These are phyloP conservation scores for Pichia nanzhaoensis DNA, from an alignment of 805 yeast genomes.

Conservation along the genomic window DNA sequence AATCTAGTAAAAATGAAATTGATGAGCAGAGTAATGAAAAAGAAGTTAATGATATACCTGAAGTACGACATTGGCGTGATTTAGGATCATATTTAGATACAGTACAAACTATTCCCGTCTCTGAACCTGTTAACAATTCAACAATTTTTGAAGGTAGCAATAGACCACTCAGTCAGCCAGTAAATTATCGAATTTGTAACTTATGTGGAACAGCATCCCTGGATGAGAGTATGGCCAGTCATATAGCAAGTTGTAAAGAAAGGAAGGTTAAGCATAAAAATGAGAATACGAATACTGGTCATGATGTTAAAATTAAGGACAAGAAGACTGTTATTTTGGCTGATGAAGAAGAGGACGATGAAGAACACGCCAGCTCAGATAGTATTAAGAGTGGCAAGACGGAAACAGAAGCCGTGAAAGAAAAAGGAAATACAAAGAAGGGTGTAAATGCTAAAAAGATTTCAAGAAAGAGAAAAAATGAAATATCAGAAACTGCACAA, in stretches of 20 bases:
- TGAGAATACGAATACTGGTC: neutral
- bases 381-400: constrained; percentile 10
- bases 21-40: neutral
- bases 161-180: constrained; percentile 33
- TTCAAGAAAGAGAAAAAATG: constrained; percentile 4
- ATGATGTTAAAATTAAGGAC: constrained; percentile 19
- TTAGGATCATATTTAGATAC: constrained; percentile 30
- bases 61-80: constrained; percentile 31
- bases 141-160: constrained; percentile 7
- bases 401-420: neutral
- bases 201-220: constrained; percentile 41
- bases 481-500: neutral
- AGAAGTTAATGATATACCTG: constrained; percentile 12
- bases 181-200: constrained; percentile 42
- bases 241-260: constrained; percentile 33
- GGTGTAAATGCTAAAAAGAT: constrained; percentile 4
- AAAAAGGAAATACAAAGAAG: neutral
- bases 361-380: too few species aligned
- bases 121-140: neutral
- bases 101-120: constrained; percentile 18
- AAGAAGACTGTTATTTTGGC: constrained; percentile 7
- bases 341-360: too few species aligned
- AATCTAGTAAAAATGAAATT: neutral
- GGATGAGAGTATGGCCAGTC: constrained; percentile 31
- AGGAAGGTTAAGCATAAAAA: constrained; percentile 11